Conservation (phyloP, 768 basidiomycete genomes). For the Hebeloma cylindrosporum region DNA sequence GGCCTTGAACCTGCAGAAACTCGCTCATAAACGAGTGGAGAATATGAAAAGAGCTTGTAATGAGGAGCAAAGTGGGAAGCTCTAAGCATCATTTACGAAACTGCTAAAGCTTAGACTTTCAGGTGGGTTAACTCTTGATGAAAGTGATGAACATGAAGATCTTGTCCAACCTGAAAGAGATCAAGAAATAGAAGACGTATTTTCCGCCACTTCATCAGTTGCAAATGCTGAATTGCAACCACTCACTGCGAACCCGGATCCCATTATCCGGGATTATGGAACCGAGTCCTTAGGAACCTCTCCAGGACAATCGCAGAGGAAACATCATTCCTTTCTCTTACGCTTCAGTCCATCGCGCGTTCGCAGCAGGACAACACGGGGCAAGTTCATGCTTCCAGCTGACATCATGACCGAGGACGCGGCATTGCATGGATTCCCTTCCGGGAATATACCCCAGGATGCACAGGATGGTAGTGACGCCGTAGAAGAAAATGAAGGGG, state of each 20-base stretch:
- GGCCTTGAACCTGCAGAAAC: constrained; percentile 90
- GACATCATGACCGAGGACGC: constrained; percentile 43
- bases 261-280: constrained; percentile 24
- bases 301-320: constrained; percentile 3
- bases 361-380: constrained; percentile 19
- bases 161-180: constrained; percentile 1
- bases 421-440: constrained; percentile 24
- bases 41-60: constrained; percentile 26
- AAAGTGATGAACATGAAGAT: constrained; percentile 26
- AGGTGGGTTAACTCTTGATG: constrained; percentile 24
- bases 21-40: constrained; percentile 77
- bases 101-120: constrained; percentile 1
- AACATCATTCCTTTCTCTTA: constrained; percentile 30
- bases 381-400: constrained; percentile 34
- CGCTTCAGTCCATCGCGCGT: constrained; percentile 36
- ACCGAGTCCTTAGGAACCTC: constrained; percentile 13
- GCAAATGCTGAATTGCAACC: constrained; percentile 22
- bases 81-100: background rate
- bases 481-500: constrained; percentile 55
- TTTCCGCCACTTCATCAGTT: constrained; percentile 7
- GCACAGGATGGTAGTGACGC: constrained; percentile 21
- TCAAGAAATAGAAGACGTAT: constrained; percentile 16
- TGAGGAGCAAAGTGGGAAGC: constrained; percentile 13
- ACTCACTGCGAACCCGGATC: constrained; percentile 16
- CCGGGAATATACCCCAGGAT: constrained; percentile 20